A percentile compares a stretch with the other conserved stretches of the same genome.
phyloP scores from a whole-genome alignment of 345 rosid species.

The Limnanthes douglasii region DNA sequence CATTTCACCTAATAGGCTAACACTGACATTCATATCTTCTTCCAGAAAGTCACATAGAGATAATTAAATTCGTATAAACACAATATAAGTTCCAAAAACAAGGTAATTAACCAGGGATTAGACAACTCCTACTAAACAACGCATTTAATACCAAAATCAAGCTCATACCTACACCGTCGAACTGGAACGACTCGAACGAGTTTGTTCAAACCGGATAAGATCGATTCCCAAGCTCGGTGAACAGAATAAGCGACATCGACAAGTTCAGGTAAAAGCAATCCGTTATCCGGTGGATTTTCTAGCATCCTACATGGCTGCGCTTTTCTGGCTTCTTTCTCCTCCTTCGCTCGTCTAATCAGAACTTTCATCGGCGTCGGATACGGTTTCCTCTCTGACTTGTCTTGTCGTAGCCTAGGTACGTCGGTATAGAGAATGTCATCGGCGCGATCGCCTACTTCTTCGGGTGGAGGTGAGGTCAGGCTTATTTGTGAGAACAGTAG shows the following conservation, averaged over 20 bases:
- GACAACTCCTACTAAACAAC: too few species aligned
- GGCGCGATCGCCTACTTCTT: background rate
- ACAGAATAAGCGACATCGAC: slow-evolving; percentile 49
- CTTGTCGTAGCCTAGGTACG: slow-evolving; percentile 49
- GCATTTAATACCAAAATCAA: too few species aligned
- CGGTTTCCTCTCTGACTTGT: slow-evolving; percentile 77
- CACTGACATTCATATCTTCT: too few species aligned
- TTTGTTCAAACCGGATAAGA: slow-evolving; percentile 36
- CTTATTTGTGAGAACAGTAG: slow-evolving; percentile 9
- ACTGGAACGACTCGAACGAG: slow-evolving; percentile 31
- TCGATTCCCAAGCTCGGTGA: slow-evolving; percentile 29
- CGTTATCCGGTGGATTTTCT: slow-evolving; percentile 61
- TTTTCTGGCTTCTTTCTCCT: slow-evolving; percentile 48
- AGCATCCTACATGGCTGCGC: slow-evolving; percentile 57
- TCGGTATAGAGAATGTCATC: slow-evolving; percentile 41
- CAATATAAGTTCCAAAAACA: too few species aligned
- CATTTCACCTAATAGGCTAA: too few species aligned
- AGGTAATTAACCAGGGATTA: too few species aligned
- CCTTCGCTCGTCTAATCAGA: slow-evolving; percentile 51
- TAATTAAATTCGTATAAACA: too few species aligned
- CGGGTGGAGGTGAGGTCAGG: slow-evolving; percentile 1
- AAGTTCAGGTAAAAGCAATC: slow-evolving; percentile 62
- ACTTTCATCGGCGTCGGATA: slow-evolving; percentile 62
- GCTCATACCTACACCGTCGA: slow-evolving; percentile 75
- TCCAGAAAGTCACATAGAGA: too few species aligned